A percentile compares a stretch with the other conserved stretches of the same genome.
Conservation (phyloP, 495 filamentous ascomycete genomes). For the Trichoderma parareesei region DNA sequence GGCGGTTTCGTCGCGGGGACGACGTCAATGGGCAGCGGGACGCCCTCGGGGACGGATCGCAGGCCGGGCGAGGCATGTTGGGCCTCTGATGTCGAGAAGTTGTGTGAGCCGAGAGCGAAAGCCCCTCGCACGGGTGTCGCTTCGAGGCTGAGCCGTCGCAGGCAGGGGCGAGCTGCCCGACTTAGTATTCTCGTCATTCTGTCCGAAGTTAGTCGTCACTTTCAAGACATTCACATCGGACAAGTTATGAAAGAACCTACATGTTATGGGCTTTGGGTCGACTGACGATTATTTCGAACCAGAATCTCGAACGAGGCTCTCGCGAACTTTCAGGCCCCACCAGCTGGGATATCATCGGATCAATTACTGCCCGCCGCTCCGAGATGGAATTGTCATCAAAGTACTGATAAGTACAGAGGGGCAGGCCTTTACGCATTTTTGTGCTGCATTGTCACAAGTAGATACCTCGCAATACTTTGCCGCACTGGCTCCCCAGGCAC, state of each 20-base stretch:
- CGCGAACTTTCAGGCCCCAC: constrained; percentile 8
- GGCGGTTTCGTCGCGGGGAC: constrained; percentile 73
- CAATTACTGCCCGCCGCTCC: constrained; percentile 6
- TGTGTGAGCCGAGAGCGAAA: background rate
- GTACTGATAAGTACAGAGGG: background rate
- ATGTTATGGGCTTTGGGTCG: background rate
- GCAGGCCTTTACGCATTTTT: background rate
- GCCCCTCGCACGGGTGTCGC: background rate
- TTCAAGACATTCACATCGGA: background rate
- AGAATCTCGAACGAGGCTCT: background rate
- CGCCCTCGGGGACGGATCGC: background rate
- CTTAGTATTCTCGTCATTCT: constrained; percentile 8
- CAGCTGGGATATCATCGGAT: background rate
- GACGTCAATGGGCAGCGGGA: constrained; percentile 33
- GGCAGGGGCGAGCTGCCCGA: constrained; percentile 6
- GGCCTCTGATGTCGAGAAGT: constrained; percentile 8
- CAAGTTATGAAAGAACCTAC: background rate
- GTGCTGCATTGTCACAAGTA: background rate
- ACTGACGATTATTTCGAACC: background rate
- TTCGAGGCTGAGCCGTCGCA: constrained; percentile 7
- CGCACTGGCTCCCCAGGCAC: background rate
- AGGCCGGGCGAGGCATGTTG: constrained; percentile 1
- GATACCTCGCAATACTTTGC: background rate
- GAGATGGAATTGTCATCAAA: constrained; percentile 2
- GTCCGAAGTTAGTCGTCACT: background rate